phyloP scores from a whole-genome alignment of 805 yeast genomes.

The Priceomyces haplophilus region DNA sequence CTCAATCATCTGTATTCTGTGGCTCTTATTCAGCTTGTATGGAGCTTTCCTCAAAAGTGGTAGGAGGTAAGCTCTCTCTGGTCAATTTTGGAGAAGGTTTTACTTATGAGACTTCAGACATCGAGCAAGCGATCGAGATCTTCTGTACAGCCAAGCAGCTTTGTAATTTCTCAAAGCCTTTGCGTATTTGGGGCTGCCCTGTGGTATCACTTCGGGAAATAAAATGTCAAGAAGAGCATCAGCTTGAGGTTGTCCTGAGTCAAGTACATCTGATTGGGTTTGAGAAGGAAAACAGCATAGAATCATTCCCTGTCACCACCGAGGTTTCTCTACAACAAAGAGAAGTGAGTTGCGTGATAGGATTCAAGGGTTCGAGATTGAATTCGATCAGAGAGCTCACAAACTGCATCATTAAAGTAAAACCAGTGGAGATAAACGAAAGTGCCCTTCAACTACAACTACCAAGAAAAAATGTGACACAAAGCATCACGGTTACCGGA shows the following conservation, averaged over 20 bases:
- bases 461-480: slow-evolving; percentile 14
- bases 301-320: too few relatives aligned
- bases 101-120: neutral
- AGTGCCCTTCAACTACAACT: slow-evolving; percentile 1
- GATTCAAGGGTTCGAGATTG: slow-evolving; percentile 23
- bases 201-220: too few relatives aligned
- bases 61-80: neutral
- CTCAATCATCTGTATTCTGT: neutral
- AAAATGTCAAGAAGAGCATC: too few relatives aligned
- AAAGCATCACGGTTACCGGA: slow-evolving; percentile 18
- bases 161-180: too few relatives aligned
- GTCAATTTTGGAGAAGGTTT: neutral
- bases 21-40: neutral
- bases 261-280: too few relatives aligned
- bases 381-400: slow-evolving; percentile 19
- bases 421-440: slow-evolving; percentile 11
- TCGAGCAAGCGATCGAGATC: neutral
- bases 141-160: neutral
- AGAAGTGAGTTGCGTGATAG: slow-evolving; percentile 25
- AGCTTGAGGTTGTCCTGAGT: too few relatives aligned
- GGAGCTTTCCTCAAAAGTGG: neutral
- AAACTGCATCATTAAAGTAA: slow-evolving; percentile 21
- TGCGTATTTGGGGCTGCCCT: too few relatives aligned
- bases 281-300: too few relatives aligned
- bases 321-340: slow-evolving; percentile 7